Base-by-base conservation (phyloP, 1,284 basidiomycete genomes). In the Heterobasidion parviporum region DNA sequence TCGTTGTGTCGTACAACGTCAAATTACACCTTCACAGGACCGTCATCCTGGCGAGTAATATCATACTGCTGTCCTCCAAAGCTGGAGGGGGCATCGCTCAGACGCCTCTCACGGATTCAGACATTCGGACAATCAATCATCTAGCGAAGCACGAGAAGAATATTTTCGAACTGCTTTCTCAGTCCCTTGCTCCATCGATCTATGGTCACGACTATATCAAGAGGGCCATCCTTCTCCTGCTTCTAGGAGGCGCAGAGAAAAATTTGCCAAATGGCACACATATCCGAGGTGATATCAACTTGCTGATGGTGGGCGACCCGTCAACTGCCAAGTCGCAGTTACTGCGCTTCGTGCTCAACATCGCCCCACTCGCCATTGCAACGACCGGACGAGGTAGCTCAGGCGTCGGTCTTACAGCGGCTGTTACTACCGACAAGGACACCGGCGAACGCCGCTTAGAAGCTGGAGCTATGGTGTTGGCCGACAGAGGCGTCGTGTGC, bases 281-380 rank as follows among this genome's bases (percentile, higher is more conserved):
- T 68, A 98, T 99, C 67, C 89, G 97, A 78, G 97, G 97, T 56
- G 97, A 99, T 71, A 99, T 99, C 80, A 99, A 99, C 73, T 81
- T 99, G 65, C 84, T 99, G 65, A 98, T 99, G 96, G 94, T 99
- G 61, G 97, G 97, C 62, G 97, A 99, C 72, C 97, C 97, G 3
- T 93, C 89, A 12, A 99, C 97, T 0, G 97, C 97, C 43, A 99
- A 99, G 75, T 94, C 91, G 50, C 97, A 99, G 69, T 80, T 99
- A 70, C 79, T 99, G 50, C 90, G 96, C 55, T 99, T 99, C 70
- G 93, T 99, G 34, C 81, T 99, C 59, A 90, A 93, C 65, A 98
- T 93, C 8, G 97, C 97, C 4, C 96, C 97, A 26, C 78, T 99
- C 38, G 97, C 97, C 5, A 98, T 99, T 64, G 96, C 96, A 2